Evolutionary conservation across 352 stramenopile genomes (phyloP), one percentile per base, ranked within the genome.

Genomic region (Phytophthora constricta): DNA sequence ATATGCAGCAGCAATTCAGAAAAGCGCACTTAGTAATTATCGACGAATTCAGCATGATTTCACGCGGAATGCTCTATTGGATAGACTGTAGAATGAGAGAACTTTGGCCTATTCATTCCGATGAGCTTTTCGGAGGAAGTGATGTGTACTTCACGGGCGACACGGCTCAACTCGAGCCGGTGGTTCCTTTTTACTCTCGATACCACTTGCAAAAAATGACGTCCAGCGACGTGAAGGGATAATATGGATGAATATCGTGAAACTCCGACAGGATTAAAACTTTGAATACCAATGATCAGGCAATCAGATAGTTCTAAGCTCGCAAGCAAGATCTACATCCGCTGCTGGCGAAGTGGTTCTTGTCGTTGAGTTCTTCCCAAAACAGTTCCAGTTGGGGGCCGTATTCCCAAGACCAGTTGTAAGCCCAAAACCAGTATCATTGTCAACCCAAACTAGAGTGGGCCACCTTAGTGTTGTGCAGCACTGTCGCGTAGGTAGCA

Each of bases 31-130:
- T 47, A 4, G 41, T 47, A 4, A 47, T 47, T 13, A 47, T 47
- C 8, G 41, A 47, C 41, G 41, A 47, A 23, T 47, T 47, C 19
- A 47, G 41, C 41, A 10, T 47, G 13, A 47, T 47, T 47, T 47
- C 41, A 23, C 22, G 41, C 9, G 41, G 41, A 13, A 47, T 47
- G 41, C 41, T 47, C 4, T 47, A 47, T 23, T 47, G 41, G 41
- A 47, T 47, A 23, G 41, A 47, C 19, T 8, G 9, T 23, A 20
- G 41, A 47, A 47, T 47, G 41, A 2, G 41, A 22, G 41, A 47
- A 23, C 3, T 47, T 10, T 47, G 41, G 41, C 41, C 37, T 20
- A 45, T 7, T 45, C 10, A 20, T 19, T 45, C 10, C n/a, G 37
- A 45, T 45, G 37, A 45, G n/a, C 37, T 19, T 20, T 20, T 47